Evolutionary conservation across 306 rosid species (phyloP), one percentile per base, ranked within the genome.

Genomic region (apple (Malus domestica)): DNA sequence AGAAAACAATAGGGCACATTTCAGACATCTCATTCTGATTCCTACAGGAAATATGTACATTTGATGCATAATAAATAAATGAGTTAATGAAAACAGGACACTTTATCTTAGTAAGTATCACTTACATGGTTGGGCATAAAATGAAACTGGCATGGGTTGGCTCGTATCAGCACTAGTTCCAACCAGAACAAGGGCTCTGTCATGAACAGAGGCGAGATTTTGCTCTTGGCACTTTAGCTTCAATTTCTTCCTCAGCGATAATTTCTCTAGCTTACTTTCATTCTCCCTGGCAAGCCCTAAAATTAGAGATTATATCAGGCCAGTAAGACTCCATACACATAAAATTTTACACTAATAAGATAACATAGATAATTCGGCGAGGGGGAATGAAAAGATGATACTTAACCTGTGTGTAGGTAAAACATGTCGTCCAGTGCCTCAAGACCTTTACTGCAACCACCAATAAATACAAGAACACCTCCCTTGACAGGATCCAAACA

Each of bases 171-270:
- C 74, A 80, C 85, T 84, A 68, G 80, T 70, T 71, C 96, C 97
- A 89, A 84, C 77, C 81, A 73, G 67, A 71, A 75, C 83, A 29
- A 88, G 77, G 72, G 85, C 85, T 71, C 60, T 88, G 80, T 86
- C 92, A 52, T 81, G 89, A 63, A 77, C 38, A 76, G 90, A 77
- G 80, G 78, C 80, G 78, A 73, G 87, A 74, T 86, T 92, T 79
- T 96, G 92, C 78, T 89, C 99, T 85, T 87, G 99, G 83, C 99
- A 96, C 83, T 96, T 96, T 38, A 92, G 85, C 86, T 96, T 96
- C 84, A 96, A 81, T 78, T 88, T 91, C 90, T 96, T 96, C 88
- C 88, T 93, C 82, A 93, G 73, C 76, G 99, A 96, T 83, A 96
- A 79, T 79, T 92, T 95, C 81, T 95, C 97, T 16, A 85, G 96